phyloP scores from a whole-genome alignment of 1,284 basidiomycete species.

The Inonotus hispidus region DNA sequence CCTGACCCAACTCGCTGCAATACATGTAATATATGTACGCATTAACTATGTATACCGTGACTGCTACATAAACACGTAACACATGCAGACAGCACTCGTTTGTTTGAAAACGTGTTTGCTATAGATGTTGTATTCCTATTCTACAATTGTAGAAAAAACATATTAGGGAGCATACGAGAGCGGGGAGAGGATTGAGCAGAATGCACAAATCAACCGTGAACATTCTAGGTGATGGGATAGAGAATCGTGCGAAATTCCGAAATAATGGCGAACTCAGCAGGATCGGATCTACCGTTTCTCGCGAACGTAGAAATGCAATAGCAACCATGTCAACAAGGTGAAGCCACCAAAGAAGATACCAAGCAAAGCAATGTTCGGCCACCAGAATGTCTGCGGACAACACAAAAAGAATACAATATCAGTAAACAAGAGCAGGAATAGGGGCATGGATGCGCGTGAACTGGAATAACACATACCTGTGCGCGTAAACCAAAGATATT shows the following conservation, averaged over 20 bases:
- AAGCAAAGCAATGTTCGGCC: conserved; percentile 83
- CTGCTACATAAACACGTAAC: background rate
- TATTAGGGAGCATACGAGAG: background rate
- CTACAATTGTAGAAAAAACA: background rate
- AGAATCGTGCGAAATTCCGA: background rate
- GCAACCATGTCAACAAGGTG: conserved; percentile 70
- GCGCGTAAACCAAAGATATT: conserved; percentile 86
- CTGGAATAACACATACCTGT: conserved; percentile 43
- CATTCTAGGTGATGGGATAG: background rate
- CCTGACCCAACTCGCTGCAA: background rate
- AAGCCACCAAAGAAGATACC: conserved; percentile 80
- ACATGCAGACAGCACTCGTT: background rate
- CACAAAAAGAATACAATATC: background rate
- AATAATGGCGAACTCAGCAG: background rate
- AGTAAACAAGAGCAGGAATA: background rate
- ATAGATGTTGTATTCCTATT: background rate
- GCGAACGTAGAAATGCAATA: conserved; percentile 84
- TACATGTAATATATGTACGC: conserved; percentile 1
- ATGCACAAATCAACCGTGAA: background rate
- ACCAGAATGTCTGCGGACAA: conserved; percentile 80
- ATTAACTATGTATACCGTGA: background rate
- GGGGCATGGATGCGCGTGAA: background rate
- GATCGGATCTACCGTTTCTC: conserved; percentile 62
- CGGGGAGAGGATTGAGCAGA: background rate
- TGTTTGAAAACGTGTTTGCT: background rate